phyloP scores from a whole-genome alignment of 371 early-diverging fungal species.

The Dinochytrium kinnereticum region DNA sequence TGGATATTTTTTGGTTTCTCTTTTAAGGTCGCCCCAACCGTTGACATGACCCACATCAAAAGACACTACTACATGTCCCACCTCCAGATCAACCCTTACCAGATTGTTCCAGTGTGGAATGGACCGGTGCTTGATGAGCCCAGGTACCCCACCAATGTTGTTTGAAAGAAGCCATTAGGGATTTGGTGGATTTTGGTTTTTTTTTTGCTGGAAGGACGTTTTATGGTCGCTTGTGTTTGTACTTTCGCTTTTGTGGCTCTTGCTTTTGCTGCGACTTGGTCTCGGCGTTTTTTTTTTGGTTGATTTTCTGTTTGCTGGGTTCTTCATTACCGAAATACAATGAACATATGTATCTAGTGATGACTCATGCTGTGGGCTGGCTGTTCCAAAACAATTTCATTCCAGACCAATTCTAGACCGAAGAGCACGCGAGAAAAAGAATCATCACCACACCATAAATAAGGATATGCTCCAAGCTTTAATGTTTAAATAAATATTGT shows the following conservation, averaged over 20 bases:
- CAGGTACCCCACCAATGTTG: not conserved
- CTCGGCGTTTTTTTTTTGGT: not conserved
- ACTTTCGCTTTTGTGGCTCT: not conserved
- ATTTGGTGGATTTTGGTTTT: not conserved
- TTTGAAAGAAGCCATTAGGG: not conserved
- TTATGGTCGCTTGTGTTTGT: too few species aligned
- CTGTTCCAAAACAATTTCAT: too few species aligned
- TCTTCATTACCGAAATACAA: too few species aligned
- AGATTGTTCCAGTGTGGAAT: constrained; percentile 82
- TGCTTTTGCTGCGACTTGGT: not conserved
- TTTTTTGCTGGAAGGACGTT: not conserved
- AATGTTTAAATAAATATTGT: too few species aligned
- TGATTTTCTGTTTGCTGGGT: too few species aligned
- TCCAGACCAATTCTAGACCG: too few species aligned
- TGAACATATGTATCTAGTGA: too few species aligned
- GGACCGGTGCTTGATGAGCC: constrained; percentile 72
- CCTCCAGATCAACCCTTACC: constrained; percentile 87
- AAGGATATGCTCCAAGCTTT: too few species aligned
- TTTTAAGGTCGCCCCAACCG: constrained; percentile 66
- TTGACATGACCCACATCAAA: constrained; percentile 95
- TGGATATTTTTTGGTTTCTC: constrained; percentile 27
- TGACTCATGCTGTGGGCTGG: too few species aligned
- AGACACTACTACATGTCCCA: constrained; percentile 91
- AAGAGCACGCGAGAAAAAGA: too few species aligned
- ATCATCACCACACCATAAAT: too few species aligned